Evolutionary conservation across 2,329 filamentous ascomycete genomes (phyloP).

Genomic region (Penicillium aurantiogriseum): DNA sequence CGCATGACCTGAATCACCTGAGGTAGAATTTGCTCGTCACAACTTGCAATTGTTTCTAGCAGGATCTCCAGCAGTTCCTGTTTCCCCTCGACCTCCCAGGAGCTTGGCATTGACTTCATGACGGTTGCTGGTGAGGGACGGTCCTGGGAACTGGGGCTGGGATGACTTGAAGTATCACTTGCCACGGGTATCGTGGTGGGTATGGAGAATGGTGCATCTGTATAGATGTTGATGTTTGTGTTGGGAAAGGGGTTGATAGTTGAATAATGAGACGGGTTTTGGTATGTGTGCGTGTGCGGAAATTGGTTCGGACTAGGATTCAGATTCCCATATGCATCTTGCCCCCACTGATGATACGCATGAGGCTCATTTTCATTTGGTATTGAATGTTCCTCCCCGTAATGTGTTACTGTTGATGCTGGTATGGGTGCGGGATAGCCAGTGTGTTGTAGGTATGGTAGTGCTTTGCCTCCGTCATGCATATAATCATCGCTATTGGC

Average conservation of each 20-base stretch:
- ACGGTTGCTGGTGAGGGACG: conserved; percentile 3
- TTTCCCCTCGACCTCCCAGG: conserved; percentile 28
- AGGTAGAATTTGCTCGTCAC: conserved; percentile 26
- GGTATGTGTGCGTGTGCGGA: background rate
- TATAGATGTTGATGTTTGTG: background rate
- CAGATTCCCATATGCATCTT: background rate
- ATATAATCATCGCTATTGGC: background rate
- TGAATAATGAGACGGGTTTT: conserved; percentile 3
- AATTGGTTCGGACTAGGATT: background rate
- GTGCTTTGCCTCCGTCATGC: background rate
- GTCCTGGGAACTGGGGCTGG: conserved; percentile 1
- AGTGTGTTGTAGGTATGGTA: background rate
- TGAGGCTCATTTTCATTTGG: background rate
- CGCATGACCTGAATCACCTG: conserved; percentile 31
- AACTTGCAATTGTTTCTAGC: conserved; percentile 29
- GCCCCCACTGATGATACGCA: background rate
- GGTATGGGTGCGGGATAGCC: background rate
- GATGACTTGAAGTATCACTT: background rate
- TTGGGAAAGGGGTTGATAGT: background rate
- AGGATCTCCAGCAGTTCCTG: conserved; percentile 25
- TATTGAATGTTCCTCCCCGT: background rate
- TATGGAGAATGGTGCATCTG: background rate
- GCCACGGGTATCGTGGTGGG: background rate
- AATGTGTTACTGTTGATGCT: background rate
- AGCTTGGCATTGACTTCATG: conserved; percentile 16